Base-by-base conservation (phyloP, 805 yeast species). In the Huiozyma sinensis region DNA sequence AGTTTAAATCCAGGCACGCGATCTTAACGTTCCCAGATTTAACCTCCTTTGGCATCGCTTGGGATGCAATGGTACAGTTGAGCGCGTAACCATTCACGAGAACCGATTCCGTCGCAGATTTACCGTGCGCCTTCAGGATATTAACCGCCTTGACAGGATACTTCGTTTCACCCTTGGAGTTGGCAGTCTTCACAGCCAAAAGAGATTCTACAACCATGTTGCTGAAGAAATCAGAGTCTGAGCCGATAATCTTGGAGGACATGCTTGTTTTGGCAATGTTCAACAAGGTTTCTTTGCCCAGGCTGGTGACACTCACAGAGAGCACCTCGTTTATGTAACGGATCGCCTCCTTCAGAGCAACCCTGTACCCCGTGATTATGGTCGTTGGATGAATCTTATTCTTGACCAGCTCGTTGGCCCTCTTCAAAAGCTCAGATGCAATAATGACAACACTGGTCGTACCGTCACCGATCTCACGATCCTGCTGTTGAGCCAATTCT, bases 131-230 rank as follows among this genome's bases (percentile, higher is more conserved):
- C 66, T 94, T 92, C 57, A 92, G 72, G 44, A 94, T 79, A 61
- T 92, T 92, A 45, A 92, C 96, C 2, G 97, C 97, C 68, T 92
- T 94, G 39, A 90, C 95, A 1, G 99, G 99, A 63, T 92, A 89
- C 64, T 81, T 86, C 39, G 72, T 68, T 58, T 92, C 97, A 44
- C 95, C 96, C 57, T 88, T 83, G 32, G 79, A 67, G 61, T 87
- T 89, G 39, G 83, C 76, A 35, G 98, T 89, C 64, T 86, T 89
- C 43, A 92, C 97, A 4, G 96, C 95, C 47, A 88, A 71, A 77
- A 92, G 80, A 27, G 98, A 92, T 58, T 92, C 97, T 37, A 92
- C 97, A 28, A 85, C 97, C 77, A 94, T 73, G 53, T 79, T 71
- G 47, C 90, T 73, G 66, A 92, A 92, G 59, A 92, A 92, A 8